A percentile compares a stretch with the other conserved stretches of the same genome.
Evolutionary conservation across 441 rosid genomes (phyloP).

Genomic region (Theobroma grandiflorum): DNA sequence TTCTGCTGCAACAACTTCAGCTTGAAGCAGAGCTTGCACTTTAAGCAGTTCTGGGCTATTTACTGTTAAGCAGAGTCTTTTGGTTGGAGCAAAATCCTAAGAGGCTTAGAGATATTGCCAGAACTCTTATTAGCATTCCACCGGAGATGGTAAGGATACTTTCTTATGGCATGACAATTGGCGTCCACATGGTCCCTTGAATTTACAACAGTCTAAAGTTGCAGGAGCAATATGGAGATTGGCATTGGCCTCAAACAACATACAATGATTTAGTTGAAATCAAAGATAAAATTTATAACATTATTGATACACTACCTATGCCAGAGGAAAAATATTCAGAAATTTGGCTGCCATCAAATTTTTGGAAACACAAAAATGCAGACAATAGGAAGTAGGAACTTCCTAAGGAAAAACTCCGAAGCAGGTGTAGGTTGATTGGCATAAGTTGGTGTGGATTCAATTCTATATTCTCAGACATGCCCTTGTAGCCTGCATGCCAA

Average conservation of each 20-base stretch:
- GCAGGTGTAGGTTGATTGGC: neutral
- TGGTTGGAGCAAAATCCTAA: neutral
- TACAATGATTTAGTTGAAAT: neutral
- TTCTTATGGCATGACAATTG: no score
- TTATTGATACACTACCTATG: neutral
- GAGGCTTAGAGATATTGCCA: neutral
- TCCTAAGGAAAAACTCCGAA: neutral
- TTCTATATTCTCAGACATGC: no score
- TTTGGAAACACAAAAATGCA: no score
- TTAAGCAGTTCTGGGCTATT: neutral
- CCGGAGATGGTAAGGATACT: no score
- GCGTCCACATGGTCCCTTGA: no score
- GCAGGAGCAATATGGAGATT: neutral
- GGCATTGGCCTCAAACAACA: neutral
- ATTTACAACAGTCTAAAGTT: neutral
- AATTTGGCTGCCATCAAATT: neutral
- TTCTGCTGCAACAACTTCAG: conserved; percentile 7
- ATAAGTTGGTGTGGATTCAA: neutral
- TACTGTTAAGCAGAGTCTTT: neutral
- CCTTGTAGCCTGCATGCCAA: no score
- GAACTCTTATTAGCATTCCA: no score
- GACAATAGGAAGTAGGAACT: neutral
- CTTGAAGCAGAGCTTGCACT: neutral
- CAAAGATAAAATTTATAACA: no score
- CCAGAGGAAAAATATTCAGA: neutral